Conservation (phyloP, 1,284 basidiomycete species). For the Heterobasidion annosum region DNA sequence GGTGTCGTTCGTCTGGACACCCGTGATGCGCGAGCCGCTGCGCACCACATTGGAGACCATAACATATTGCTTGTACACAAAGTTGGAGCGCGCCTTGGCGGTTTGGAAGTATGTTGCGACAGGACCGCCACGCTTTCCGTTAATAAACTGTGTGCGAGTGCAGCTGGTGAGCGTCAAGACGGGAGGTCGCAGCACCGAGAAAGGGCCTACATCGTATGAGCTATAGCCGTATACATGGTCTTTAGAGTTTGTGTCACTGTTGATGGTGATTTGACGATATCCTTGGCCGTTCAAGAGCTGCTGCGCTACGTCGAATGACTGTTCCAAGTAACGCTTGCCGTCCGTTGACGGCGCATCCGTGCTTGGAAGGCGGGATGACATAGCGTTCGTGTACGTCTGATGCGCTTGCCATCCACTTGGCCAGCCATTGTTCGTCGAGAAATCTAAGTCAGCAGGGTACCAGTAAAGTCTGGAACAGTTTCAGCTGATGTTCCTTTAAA, state of each 20-base stretch:
- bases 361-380: slow-evolving; percentile 42
- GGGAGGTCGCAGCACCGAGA: not conserved
- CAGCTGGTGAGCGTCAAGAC: not conserved
- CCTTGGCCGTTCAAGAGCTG: slow-evolving; percentile 37
- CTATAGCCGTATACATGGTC: slow-evolving; percentile 54
- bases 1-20: slow-evolving; percentile 54
- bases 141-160: slow-evolving; percentile 32
- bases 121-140: slow-evolving; percentile 50
- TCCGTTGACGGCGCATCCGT: slow-evolving; percentile 54
- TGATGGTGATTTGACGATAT: slow-evolving; percentile 44
- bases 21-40: slow-evolving; percentile 46
- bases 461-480: slow-evolving; percentile 41
- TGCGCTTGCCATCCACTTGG: slow-evolving; percentile 46
- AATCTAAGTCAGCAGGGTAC: slow-evolving; percentile 43
- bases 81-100: slow-evolving; percentile 42
- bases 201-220: slow-evolving; percentile 37
- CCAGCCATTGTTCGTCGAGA: slow-evolving; percentile 42
- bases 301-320: slow-evolving; percentile 34
- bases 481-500: slow-evolving; percentile 2
- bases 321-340: slow-evolving; percentile 49
- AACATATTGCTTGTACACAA: slow-evolving; percentile 38
- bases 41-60: slow-evolving; percentile 46
- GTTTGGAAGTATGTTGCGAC: slow-evolving; percentile 54
- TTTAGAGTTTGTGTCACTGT: slow-evolving; percentile 43
- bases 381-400: slow-evolving; percentile 34